phyloP scores from a whole-genome alignment of 129 eudicot species.

The Ambrosia trifida region DNA sequence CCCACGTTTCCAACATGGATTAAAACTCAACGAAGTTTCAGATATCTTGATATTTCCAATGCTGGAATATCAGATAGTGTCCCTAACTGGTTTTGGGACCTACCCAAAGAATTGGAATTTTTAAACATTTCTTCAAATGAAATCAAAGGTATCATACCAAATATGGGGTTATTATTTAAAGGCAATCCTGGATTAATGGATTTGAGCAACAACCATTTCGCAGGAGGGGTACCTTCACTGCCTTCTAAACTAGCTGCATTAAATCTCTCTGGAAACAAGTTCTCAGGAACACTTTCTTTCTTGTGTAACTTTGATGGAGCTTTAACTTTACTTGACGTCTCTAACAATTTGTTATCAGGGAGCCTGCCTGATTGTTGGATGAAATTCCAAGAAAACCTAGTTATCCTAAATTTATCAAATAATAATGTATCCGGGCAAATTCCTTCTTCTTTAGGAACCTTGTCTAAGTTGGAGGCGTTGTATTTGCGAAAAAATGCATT shows the following conservation, averaged over 20 bases:
- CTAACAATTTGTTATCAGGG: no score
- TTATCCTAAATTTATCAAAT: no score
- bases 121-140: constrained; percentile 34
- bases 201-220: constrained; percentile 22
- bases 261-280: constrained; percentile 34
- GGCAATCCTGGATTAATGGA: constrained; percentile 17
- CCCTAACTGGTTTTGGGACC: constrained; percentile 40
- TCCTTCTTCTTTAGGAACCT: no score
- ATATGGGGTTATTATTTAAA: not conserved
- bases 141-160: constrained; percentile 29
- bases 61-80: constrained; percentile 32
- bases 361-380: no score
- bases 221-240: constrained; percentile 2
- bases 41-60: constrained; percentile 37
- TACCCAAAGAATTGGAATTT: not conserved
- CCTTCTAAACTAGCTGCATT: not conserved
- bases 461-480: no score
- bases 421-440: no score
- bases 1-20: constrained; percentile 46
- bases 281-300: constrained; percentile 30
- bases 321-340: constrained; percentile 24
- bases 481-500: no score
- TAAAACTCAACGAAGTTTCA: constrained; percentile 18
- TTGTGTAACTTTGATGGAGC: not conserved
- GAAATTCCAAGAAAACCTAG: no score